Evolutionary conservation across 139 green algal genomes (phyloP).

Genomic region (Auxenochlorella pyrenoidosa): DNA sequence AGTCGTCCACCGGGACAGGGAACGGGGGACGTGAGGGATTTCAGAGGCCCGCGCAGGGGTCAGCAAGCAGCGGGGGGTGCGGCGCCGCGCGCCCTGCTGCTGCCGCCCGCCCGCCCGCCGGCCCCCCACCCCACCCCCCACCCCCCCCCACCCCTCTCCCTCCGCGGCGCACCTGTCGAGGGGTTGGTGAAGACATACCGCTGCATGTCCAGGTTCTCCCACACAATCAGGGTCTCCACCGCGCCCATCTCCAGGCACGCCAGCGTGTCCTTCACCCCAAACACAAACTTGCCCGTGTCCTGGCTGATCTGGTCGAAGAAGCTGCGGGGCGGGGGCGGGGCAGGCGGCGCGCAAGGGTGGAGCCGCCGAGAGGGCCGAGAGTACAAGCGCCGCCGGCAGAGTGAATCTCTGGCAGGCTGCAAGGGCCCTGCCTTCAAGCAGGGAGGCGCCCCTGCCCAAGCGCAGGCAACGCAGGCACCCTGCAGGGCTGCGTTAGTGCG

Average conservation of each 20-base stretch:
- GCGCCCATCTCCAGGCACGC: slow-evolving; percentile 98
- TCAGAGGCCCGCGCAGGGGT: no score
- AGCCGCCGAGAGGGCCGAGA: no score
- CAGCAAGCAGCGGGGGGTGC: background rate
- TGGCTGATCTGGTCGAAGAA: slow-evolving; percentile 99
- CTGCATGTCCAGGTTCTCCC: slow-evolving; percentile 90
- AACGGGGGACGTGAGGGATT: background rate
- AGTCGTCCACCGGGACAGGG: background rate
- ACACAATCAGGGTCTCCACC: slow-evolving; percentile 98
- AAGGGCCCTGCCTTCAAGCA: no score
- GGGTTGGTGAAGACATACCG: slow-evolving; percentile 87
- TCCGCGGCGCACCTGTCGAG: slow-evolving; percentile 26
- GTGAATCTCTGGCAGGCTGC: no score
- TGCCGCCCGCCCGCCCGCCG: no score
- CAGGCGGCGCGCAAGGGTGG: background rate
- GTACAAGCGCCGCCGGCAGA: no score
- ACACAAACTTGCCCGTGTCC: slow-evolving; percentile 96
- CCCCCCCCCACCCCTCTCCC: no score
- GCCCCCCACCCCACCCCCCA: no score
- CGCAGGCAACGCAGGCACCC: no score
- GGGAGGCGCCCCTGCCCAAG: no score
- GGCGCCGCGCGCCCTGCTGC: no score
- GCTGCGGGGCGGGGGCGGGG: slow-evolving; percentile 44
- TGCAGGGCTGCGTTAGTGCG: no score
- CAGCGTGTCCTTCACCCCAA: slow-evolving; percentile 95